Conservation (phyloP, 257 asterid species). For the Solanum pennellii region DNA sequence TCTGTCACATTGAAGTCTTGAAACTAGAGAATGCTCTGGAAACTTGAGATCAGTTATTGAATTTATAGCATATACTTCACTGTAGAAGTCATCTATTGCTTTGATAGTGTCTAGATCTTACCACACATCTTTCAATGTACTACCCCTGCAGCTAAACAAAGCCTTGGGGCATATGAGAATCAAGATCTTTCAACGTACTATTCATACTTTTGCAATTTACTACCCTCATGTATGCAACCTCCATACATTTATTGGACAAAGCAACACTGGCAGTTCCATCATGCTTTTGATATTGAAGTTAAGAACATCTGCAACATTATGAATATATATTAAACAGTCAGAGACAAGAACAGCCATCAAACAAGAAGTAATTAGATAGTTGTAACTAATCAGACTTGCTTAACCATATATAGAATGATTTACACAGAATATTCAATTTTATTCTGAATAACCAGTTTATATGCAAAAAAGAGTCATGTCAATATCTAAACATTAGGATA, state of each 20-base stretch:
- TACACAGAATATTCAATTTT: not conserved
- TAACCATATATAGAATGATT: not conserved
- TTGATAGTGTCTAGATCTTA: constrained; percentile 63
- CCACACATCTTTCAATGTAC: not conserved
- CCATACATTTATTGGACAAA: constrained; percentile 81
- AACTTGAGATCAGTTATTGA: constrained; percentile 73
- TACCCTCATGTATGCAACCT: constrained; percentile 74
- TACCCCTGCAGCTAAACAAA: not conserved
- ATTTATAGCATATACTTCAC: constrained; percentile 76
- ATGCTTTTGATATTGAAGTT: constrained; percentile 47
- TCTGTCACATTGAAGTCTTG: constrained; percentile 68
- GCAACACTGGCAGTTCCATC: constrained; percentile 75
- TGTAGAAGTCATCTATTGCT: constrained; percentile 88
- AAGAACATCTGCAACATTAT: constrained; percentile 61
- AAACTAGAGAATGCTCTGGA: constrained; percentile 86
- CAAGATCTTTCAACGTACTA: not conserved
- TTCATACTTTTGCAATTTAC: constrained; percentile 55
- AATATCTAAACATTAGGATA: not conserved
- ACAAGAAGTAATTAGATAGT: not conserved
- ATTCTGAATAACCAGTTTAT: not conserved
- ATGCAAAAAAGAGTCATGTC: not conserved
- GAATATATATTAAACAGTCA: constrained; percentile 10
- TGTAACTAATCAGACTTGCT: not conserved
- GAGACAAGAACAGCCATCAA: not conserved
- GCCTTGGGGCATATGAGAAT: not conserved